Evolutionary conservation across 495 filamentous ascomycete genomes (phyloP).

Genomic region (Pseudotulostoma volvatum): DNA sequence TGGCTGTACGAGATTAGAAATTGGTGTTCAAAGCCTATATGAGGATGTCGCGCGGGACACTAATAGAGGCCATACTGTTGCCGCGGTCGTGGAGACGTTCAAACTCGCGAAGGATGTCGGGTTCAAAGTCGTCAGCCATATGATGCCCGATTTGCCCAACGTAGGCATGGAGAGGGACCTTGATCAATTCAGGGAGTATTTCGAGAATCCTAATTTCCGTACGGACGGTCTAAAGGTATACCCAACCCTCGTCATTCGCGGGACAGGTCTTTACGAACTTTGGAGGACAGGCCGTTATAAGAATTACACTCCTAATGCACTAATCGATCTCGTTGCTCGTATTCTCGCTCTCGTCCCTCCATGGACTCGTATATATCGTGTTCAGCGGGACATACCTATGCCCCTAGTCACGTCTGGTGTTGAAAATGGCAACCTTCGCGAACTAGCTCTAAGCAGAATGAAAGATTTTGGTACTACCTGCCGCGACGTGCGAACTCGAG

Average conservation of each 20-base stretch:
- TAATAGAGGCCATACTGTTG: slow-evolving; percentile 91
- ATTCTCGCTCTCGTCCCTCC: slow-evolving; percentile 89
- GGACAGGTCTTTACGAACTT: slow-evolving; percentile 90
- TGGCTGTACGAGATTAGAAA: slow-evolving; percentile 85
- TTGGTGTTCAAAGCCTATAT: slow-evolving; percentile 92
- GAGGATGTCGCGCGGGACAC: slow-evolving; percentile 98
- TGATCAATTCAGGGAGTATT: slow-evolving; percentile 94
- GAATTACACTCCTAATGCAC: slow-evolving; percentile 93
- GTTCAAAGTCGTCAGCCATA: slow-evolving; percentile 96
- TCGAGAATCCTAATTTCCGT: slow-evolving; percentile 87
- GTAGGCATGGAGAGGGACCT: slow-evolving; percentile 96
- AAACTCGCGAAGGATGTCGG: slow-evolving; percentile 89
- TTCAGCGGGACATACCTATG: slow-evolving; percentile 98
- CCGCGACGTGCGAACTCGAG: slow-evolving; percentile 91
- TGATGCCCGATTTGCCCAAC: slow-evolving; percentile 98
- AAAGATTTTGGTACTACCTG: slow-evolving; percentile 97
- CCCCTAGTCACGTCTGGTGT: slow-evolving; percentile 91
- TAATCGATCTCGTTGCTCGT: slow-evolving; percentile 87
- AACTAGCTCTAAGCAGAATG: slow-evolving; percentile 85
- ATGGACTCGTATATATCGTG: slow-evolving; percentile 97
- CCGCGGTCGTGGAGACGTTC: slow-evolving; percentile 87
- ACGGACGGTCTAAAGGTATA: slow-evolving; percentile 99
- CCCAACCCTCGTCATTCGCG: slow-evolving; percentile 91
- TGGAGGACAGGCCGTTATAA: slow-evolving; percentile 96
- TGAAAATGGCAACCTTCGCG: slow-evolving; percentile 92